These are phyloP conservation scores for Fusarium floridanum DNA, from an alignment of 2,329 filamentous ascomycete species.

Conservation along the genomic window DNA sequence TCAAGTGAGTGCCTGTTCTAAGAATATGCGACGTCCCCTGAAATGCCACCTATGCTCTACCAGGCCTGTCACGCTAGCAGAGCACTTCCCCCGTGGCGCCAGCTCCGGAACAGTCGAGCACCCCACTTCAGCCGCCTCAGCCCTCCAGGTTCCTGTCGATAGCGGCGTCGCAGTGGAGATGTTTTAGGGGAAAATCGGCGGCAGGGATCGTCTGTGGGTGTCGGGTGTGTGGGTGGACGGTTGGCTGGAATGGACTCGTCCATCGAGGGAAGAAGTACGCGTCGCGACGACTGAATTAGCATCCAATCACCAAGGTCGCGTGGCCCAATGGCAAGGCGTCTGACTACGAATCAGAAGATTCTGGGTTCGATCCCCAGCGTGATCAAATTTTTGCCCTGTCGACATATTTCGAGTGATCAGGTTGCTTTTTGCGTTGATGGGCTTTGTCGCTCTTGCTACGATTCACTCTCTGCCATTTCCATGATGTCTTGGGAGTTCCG, in stretches of 20 bases:
- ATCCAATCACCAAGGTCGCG: slow-evolving; percentile 26
- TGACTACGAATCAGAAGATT: slow-evolving; percentile 53
- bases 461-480: neutral
- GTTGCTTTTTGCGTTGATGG: neutral
- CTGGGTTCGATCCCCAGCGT: slow-evolving; percentile 49
- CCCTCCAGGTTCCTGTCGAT: slow-evolving; percentile 35
- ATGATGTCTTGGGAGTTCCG: neutral
- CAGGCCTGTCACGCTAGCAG: slow-evolving; percentile 26
- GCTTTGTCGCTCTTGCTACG: neutral
- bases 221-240: neutral
- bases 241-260: neutral
- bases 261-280: neutral
- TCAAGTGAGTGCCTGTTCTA: slow-evolving; percentile 33
- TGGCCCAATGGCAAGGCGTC: slow-evolving; percentile 51
- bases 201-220: slow-evolving; percentile 24
- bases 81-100: slow-evolving; percentile 1
- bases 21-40: slow-evolving; percentile 47
- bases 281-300: neutral
- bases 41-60: slow-evolving; percentile 51
- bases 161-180: slow-evolving; percentile 35
- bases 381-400: slow-evolving; percentile 26
- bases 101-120: slow-evolving; percentile 35
- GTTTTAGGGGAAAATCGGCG: slow-evolving; percentile 42
- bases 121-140: slow-evolving; percentile 40
- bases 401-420: neutral